Conservation (phyloP, 108 stramenopile species). For the Epithemia pelagica region DNA sequence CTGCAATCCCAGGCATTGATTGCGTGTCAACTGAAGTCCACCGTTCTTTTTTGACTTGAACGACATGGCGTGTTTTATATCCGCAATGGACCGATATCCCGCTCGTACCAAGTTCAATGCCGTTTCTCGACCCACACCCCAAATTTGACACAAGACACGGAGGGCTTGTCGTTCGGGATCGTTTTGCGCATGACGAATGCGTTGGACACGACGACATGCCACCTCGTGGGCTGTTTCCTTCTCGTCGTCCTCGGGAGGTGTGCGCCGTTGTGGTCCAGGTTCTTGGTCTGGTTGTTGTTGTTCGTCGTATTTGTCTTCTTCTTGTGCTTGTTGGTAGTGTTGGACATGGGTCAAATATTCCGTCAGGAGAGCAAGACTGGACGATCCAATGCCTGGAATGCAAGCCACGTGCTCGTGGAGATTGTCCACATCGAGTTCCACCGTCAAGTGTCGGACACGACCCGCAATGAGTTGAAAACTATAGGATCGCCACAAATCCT, state of each 20-base stretch:
- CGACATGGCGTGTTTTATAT: conserved; percentile 16
- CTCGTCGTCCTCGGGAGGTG: not conserved
- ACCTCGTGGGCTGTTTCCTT: not conserved
- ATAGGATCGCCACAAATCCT: conserved; percentile 11
- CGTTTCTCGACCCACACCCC: conserved; percentile 41
- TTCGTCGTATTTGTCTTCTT: conserved; percentile 11
- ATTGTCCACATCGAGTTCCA: conserved; percentile 32
- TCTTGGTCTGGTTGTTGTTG: too few species aligned
- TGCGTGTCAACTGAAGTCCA: conserved; percentile 19
- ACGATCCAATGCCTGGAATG: conserved; percentile 35
- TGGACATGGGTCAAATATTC: conserved; percentile 17
- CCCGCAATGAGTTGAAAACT: conserved; percentile 9
- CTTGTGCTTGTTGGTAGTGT: conserved; percentile 11
- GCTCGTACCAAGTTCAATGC: conserved; percentile 23
- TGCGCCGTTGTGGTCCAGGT: too few species aligned
- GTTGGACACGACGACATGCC: conserved; percentile 1
- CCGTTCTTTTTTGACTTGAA: conserved; percentile 6
- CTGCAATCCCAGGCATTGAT: conserved; percentile 43
- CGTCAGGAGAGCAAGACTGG: conserved; percentile 19
- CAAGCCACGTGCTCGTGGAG: conserved; percentile 10
- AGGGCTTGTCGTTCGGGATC: conserved; percentile 35
- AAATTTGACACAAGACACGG: conserved; percentile 37
- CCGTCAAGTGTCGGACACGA: conserved; percentile 36
- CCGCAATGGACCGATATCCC: conserved; percentile 23
- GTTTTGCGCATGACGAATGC: not conserved